phyloP scores from a whole-genome alignment of 2,329 filamentous ascomycete species.

The Colletotrichum sp. region DNA sequence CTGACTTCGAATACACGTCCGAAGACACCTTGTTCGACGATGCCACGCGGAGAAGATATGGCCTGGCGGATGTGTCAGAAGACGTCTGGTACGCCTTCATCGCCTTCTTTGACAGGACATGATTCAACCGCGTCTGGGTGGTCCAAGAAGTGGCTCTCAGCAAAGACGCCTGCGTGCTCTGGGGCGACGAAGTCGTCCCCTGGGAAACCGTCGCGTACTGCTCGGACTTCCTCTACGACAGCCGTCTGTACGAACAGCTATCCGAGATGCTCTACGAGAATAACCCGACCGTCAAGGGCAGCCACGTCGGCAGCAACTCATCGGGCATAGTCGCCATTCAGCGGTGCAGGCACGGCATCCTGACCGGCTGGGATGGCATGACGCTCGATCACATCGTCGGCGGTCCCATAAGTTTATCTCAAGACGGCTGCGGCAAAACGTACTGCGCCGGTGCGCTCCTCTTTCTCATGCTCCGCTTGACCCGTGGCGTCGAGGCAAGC shows the following conservation, averaged over 20 bases:
- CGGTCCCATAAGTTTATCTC: too few species aligned
- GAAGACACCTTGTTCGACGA: not conserved
- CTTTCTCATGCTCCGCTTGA: conserved; percentile 16
- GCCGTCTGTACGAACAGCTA: conserved; percentile 4
- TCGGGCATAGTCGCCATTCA: conserved; percentile 12
- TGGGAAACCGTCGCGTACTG: conserved; percentile 13
- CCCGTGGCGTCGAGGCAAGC: conserved; percentile 18
- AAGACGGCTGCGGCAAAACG: not conserved
- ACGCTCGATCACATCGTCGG: conserved; percentile 4
- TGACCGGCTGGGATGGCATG: not conserved
- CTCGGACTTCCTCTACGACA: conserved; percentile 8
- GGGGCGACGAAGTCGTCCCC: conserved; percentile 3
- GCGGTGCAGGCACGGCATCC: not conserved
- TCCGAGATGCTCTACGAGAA: conserved; percentile 2
- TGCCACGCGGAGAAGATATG: not conserved
- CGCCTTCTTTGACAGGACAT: conserved; percentile 18
- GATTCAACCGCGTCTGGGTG: conserved; percentile 22
- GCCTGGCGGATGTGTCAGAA: not conserved
- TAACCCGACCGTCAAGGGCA: not conserved
- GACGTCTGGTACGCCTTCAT: conserved; percentile 12
- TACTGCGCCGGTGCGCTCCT: conserved; percentile 9
- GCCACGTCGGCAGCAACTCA: not conserved
- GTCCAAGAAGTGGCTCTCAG: conserved; percentile 21
- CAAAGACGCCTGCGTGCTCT: conserved; percentile 14
- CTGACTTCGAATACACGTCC: not conserved